phyloP scores from a whole-genome alignment of 140 eudicot species.

The Ambrosia hybrid region DNA sequence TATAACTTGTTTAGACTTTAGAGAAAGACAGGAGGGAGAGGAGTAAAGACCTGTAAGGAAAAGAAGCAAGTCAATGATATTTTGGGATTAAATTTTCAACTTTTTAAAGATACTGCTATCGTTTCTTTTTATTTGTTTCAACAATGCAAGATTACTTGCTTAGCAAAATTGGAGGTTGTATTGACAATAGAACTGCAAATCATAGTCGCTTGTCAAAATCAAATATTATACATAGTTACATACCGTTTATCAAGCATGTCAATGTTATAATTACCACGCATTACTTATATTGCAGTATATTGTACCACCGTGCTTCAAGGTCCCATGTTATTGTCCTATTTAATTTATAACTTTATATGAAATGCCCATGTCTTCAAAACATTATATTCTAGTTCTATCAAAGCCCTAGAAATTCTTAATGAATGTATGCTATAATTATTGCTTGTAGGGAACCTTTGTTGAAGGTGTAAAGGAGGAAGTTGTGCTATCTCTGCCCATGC shows the following conservation, averaged over 20 bases:
- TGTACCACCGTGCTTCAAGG: conserved; percentile 1
- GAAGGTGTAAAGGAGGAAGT: conserved; percentile 99
- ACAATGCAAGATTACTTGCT: background rate
- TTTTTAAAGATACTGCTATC: too few relatives aligned
- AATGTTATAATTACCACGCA: conserved; percentile 1
- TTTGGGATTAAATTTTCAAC: too few relatives aligned
- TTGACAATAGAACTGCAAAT: conserved; percentile 8
- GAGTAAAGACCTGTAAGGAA: background rate
- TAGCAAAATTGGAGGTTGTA: conserved; percentile 6
- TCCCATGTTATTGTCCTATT: conserved; percentile 1
- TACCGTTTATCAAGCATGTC: background rate
- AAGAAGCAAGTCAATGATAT: background rate
- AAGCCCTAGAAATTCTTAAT: conserved; percentile 14
- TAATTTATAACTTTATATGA: conserved; percentile 7
- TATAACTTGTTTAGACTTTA: background rate
- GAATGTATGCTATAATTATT: conserved; percentile 13
- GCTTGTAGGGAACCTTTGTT: conserved; percentile 82
- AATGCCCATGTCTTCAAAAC: conserved; percentile 15
- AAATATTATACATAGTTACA: background rate
- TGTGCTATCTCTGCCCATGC: conserved; percentile 94
- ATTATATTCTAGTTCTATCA: conserved; percentile 2
- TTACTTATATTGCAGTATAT: background rate
- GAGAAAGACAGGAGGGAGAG: background rate
- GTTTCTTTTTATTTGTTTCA: background rate
- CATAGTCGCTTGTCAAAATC: conserved; percentile 14